A percentile compares a stretch with the other conserved stretches of the same genome.
phyloP scores from a whole-genome alignment of 306 rosid genomes.

The Vigna nakashimae region DNA sequence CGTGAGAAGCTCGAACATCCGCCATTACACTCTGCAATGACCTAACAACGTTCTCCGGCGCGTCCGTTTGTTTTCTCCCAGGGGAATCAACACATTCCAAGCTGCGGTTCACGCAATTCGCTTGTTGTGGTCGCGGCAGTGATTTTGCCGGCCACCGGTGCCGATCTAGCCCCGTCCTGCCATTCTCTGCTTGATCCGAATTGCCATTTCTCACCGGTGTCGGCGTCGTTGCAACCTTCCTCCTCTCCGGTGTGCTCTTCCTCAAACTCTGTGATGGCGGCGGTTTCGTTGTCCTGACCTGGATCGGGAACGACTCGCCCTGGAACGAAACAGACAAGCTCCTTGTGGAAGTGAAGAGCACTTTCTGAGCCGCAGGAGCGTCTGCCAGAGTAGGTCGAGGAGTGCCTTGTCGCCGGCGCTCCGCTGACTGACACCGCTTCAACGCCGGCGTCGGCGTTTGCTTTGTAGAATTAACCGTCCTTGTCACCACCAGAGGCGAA shows the following conservation, averaged over 20 bases:
- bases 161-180: slow-evolving; percentile 63
- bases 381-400: slow-evolving; percentile 54
- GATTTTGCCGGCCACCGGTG: slow-evolving; percentile 75
- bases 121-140: slow-evolving; percentile 38
- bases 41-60: slow-evolving; percentile 63
- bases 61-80: slow-evolving; percentile 45
- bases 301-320: slow-evolving; percentile 86
- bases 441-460: slow-evolving; percentile 37
- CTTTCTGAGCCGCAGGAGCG: slow-evolving; percentile 73
- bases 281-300: slow-evolving; percentile 75
- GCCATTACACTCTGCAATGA: slow-evolving; percentile 65
- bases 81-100: slow-evolving; percentile 60
- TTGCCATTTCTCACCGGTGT: slow-evolving; percentile 47
- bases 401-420: slow-evolving; percentile 63
- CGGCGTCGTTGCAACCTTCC: slow-evolving; percentile 53
- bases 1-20: slow-evolving; percentile 50
- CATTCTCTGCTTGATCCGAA: slow-evolving; percentile 62
- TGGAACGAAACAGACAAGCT: slow-evolving; percentile 94
- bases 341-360: slow-evolving; percentile 80
- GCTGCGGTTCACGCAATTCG: slow-evolving; percentile 64
- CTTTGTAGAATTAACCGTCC: slow-evolving; percentile 52
- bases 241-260: slow-evolving; percentile 81
- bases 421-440: slow-evolving; percentile 72
- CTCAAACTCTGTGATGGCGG: slow-evolving; percentile 63
- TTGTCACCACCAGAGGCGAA: slow-evolving; percentile 68